phyloP scores from a whole-genome alignment of 176 grass and related monocot genomes.

The Oryza meyeriana region DNA sequence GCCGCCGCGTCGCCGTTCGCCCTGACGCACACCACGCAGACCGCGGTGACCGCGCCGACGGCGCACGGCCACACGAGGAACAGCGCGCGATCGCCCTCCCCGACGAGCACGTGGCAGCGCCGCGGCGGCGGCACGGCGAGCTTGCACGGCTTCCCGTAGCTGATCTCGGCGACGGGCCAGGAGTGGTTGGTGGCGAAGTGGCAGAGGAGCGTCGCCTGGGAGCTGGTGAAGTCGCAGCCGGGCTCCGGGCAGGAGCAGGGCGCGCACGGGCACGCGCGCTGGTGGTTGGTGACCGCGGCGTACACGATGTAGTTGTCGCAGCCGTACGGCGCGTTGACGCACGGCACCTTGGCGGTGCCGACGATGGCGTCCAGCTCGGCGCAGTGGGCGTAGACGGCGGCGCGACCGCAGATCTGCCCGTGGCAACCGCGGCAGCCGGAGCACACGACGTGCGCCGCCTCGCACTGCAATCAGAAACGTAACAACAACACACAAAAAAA shows the following conservation, averaged over 20 bases:
- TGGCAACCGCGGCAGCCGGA: neutral
- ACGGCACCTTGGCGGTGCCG: neutral
- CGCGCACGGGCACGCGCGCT: slow-evolving; percentile 7
- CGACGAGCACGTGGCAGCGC: neutral
- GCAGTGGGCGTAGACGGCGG: neutral
- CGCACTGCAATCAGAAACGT: neutral
- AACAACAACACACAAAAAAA: neutral
- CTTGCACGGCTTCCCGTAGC: neutral
- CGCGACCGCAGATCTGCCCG: neutral
- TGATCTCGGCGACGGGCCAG: neutral
- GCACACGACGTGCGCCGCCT: neutral
- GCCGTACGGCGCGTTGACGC: neutral
- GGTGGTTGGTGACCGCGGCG: neutral
- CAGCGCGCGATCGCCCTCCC: neutral
- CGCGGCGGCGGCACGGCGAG: neutral
- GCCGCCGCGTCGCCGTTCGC: neutral
- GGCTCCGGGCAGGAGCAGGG: neutral
- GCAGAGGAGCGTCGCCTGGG: neutral
- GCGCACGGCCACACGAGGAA: neutral
- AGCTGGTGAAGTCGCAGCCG: neutral
- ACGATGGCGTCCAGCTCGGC: neutral
- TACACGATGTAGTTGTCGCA: neutral
- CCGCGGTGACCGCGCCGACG: neutral
- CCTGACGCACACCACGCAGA: neutral
- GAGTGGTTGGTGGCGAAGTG: neutral